Conservation (phyloP, 768 basidiomycete species). For the Suillus clintonianus region DNA sequence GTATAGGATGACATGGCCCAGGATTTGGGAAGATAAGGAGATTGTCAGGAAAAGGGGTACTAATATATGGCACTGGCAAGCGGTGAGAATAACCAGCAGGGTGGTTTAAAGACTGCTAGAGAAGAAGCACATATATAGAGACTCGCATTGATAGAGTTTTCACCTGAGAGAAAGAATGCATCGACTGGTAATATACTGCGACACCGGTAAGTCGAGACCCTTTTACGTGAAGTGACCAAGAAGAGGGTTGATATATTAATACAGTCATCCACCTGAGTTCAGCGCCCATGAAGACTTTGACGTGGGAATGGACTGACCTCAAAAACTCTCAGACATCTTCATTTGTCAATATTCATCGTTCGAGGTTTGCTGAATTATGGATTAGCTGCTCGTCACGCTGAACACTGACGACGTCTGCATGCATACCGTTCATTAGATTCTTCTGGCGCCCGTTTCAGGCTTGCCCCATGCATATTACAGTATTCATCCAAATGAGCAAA, state of each 20-base stretch:
- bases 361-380: neutral
- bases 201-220: neutral
- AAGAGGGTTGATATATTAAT: neutral
- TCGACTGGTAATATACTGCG: neutral
- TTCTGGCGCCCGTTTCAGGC: neutral
- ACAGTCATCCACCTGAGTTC: neutral
- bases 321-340: no score
- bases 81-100: neutral
- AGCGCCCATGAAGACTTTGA: neutral
- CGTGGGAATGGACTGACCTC: neutral
- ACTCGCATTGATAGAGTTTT: neutral
- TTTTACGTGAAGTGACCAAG: neutral
- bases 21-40: neutral
- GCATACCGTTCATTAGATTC: neutral
- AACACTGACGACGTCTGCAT: neutral
- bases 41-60: neutral
- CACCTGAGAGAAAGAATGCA: neutral
- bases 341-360: no score
- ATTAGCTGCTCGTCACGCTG: neutral
- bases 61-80: neutral
- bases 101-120: neutral
- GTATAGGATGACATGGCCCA: neutral
- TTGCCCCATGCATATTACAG: neutral
- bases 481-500: neutral
- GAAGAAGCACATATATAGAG: neutral